phyloP scores from a whole-genome alignment of 2,329 filamentous ascomycete species.

The Fusarium sp. region DNA sequence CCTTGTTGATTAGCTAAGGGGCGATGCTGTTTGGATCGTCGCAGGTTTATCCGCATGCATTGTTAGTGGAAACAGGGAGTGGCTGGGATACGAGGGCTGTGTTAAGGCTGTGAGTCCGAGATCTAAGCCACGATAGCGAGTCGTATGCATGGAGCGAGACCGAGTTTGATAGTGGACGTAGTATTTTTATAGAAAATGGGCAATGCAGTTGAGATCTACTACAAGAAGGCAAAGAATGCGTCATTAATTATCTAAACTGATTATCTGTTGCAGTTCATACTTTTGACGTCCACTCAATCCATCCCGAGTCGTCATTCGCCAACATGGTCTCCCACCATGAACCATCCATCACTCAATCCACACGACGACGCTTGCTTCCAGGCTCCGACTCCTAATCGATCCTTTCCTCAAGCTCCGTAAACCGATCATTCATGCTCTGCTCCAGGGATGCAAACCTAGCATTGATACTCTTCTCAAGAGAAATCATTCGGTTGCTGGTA shows the following conservation, averaged over 20 bases:
- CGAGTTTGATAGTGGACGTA: background rate
- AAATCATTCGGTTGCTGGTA: background rate
- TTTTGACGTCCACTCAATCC: background rate
- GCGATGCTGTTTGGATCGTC: background rate
- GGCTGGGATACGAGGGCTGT: background rate
- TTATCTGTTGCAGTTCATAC: background rate
- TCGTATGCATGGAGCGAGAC: background rate
- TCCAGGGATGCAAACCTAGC: background rate
- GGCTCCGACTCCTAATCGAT: background rate
- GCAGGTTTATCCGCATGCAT: background rate
- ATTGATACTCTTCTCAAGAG: background rate
- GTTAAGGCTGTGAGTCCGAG: background rate
- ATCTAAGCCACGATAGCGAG: background rate
- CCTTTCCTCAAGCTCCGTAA: background rate
- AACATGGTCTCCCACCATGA: background rate
- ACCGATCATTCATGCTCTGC: background rate
- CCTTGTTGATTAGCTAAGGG: conserved; percentile 28
- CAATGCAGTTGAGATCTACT: background rate
- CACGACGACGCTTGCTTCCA: background rate
- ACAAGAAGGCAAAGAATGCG: background rate
- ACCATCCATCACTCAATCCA: background rate
- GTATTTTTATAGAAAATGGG: background rate
- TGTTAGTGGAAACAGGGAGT: background rate
- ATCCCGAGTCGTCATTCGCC: background rate
- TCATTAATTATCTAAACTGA: background rate